Evolutionary conservation across 345 rosid genomes (phyloP).

Genomic region (Pseudoturritis turrita): DNA sequence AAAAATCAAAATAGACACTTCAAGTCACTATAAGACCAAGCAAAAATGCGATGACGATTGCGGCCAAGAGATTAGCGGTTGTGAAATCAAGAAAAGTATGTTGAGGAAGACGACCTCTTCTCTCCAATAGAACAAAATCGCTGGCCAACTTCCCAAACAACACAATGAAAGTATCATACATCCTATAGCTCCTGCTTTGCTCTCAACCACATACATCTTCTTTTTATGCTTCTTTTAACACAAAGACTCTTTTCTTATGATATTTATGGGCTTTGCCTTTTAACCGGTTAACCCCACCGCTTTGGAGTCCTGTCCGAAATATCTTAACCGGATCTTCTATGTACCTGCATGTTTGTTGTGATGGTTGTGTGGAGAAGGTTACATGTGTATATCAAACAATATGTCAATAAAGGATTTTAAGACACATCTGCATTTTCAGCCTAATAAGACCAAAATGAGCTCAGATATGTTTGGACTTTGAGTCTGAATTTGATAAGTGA

Average conservation of each 20-base stretch:
- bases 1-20: no score
- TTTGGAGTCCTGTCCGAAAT: neutral
- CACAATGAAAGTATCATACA: constrained; percentile 74
- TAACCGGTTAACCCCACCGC: constrained; percentile 1
- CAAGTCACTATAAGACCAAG: no score
- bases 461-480: constrained; percentile 3
- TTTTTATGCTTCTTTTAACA: neutral
- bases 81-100: constrained; percentile 88
- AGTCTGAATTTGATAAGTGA: neutral
- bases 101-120: constrained; percentile 90
- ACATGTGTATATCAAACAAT: constrained; percentile 1
- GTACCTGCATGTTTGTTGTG: neutral
- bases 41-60: constrained; percentile 67
- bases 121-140: constrained; percentile 63
- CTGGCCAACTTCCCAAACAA: constrained; percentile 91
- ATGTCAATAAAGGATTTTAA: neutral
- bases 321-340: constrained; percentile 3
- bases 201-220: constrained; percentile 75
- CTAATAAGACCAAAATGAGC: constrained; percentile 5
- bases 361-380: neutral
- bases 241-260: neutral
- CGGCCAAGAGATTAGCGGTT: constrained; percentile 73
- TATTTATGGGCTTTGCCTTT: neutral
- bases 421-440: constrained; percentile 3
- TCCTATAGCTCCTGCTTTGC: constrained; percentile 80